phyloP scores from a whole-genome alignment of 2,329 filamentous ascomycete species.

The Botrytis fragariae region DNA sequence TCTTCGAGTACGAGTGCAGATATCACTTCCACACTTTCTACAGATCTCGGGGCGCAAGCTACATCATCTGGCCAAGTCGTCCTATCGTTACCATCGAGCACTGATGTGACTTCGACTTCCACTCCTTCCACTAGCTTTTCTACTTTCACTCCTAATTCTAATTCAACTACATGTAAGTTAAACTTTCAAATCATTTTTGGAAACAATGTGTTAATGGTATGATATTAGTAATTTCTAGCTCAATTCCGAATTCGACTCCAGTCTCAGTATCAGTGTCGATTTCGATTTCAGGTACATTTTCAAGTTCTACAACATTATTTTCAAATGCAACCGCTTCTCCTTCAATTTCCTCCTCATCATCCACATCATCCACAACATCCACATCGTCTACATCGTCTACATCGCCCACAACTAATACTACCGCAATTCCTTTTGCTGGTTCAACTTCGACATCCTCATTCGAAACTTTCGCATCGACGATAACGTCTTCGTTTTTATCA shows the following conservation, averaged over 20 bases:
- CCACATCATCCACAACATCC: slow-evolving; percentile 22
- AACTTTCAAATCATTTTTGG: neutral
- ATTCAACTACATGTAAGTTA: slow-evolving; percentile 36
- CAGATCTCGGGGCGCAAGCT: slow-evolving; percentile 15
- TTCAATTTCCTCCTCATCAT: slow-evolving; percentile 24
- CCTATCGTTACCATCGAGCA: slow-evolving; percentile 29
- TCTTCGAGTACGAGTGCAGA: slow-evolving; percentile 11
- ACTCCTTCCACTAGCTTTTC: slow-evolving; percentile 34
- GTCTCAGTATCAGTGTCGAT: slow-evolving; percentile 6
- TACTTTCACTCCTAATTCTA: slow-evolving; percentile 33
- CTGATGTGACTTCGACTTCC: slow-evolving; percentile 29
- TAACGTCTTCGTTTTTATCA: slow-evolving; percentile 20
- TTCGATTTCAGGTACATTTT: slow-evolving; percentile 26
- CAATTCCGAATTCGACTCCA: slow-evolving; percentile 23
- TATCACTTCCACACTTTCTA: slow-evolving; percentile 6
- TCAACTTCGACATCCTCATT: slow-evolving; percentile 22
- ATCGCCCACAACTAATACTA: slow-evolving; percentile 21
- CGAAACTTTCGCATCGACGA: slow-evolving; percentile 17
- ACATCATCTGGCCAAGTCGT: slow-evolving; percentile 23
- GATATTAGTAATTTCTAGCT: slow-evolving; percentile 36
- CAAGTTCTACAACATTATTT: slow-evolving; percentile 21
- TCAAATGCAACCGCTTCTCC: slow-evolving; percentile 17
- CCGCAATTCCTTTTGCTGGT: neutral
- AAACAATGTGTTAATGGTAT: slow-evolving; percentile 23
- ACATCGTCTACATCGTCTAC: slow-evolving; percentile 9